phyloP scores from a whole-genome alignment of 305 asterid species.

The Solanum hybrid region DNA sequence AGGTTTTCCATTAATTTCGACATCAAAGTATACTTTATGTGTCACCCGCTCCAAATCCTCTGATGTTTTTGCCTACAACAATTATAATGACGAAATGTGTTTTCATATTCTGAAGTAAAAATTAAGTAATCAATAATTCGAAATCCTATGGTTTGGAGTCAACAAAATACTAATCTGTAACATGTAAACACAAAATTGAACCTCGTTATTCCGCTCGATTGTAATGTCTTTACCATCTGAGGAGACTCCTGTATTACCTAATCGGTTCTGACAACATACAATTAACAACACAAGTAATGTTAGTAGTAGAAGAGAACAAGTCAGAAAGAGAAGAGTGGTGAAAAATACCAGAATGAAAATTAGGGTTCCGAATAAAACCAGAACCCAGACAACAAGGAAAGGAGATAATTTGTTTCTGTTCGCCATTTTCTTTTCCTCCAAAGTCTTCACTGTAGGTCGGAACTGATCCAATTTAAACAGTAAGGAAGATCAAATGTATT shows the following conservation, averaged over 20 bases:
- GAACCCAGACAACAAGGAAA: constrained; percentile 42
- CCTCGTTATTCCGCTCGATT: constrained; percentile 28
- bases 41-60: constrained; percentile 53
- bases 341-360: constrained; percentile 56
- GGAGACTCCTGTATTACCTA: constrained; percentile 38
- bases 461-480: background rate
- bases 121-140: background rate
- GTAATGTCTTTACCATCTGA: constrained; percentile 19
- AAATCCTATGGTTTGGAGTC: background rate
- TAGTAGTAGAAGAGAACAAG: background rate
- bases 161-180: background rate
- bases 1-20: constrained; percentile 56
- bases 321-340: background rate
- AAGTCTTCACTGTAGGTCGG: background rate
- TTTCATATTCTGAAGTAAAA: background rate
- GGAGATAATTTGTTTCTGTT: constrained; percentile 40
- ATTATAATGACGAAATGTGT: background rate
- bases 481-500: too few relatives aligned
- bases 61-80: constrained; percentile 30
- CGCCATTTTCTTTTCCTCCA: background rate
- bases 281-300: background rate
- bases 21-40: constrained; percentile 65
- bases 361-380: constrained; percentile 61
- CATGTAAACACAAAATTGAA: constrained; percentile 3
- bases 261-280: constrained; percentile 42